Base-by-base conservation (phyloP, 1,284 basidiomycete genomes). In the Irpex rosettiformis region DNA sequence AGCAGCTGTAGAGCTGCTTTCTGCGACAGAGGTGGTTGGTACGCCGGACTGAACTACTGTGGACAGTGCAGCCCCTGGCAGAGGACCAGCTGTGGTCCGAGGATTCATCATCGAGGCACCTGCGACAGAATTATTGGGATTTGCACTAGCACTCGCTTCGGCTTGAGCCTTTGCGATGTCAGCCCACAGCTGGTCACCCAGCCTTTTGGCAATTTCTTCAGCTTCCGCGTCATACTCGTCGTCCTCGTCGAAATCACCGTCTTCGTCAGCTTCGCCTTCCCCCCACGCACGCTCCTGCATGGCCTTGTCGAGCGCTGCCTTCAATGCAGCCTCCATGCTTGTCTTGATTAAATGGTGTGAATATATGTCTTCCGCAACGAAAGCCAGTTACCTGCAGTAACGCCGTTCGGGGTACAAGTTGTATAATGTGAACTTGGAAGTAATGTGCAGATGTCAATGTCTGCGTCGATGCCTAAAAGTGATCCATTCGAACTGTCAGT, bases 181-280 rank as follows among this genome's bases (percentile, higher is more conserved):
- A 1, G 86, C 88, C 80, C 83, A 84, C 7, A 91, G 76, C 60
- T 90, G 83, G 63, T 87, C 86, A 11, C 85, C 83, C 28, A 91
- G 72, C 30, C 83, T 75, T 52, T 83, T 79, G 4, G 86, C 86
- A 64, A 89, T 87, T 61, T 84, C 87, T 63, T 87, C 82, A 5
- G 86, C 86, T 60, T 88, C 84, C 6, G 84, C 86, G 27, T 86
- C 86, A n/a, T 83, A 80, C 58, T 86, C 85, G 25, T 82, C 83
- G 0, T 79, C 83, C 4, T 82, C 81, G 2, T 83, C 79, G 43
- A 79, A 79, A 10, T 80, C 74, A 0, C 10, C 48, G 24, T 51
- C 48, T 21, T 75, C 71, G 11, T 63, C 71, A 28, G 70, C 76
- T 2, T 79, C 71, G 29, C 70, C 76, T 2, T 79, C 79, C n/a